Evolutionary conservation across 768 basidiomycete species (phyloP).

Genomic region (Termitomyces sp.): DNA sequence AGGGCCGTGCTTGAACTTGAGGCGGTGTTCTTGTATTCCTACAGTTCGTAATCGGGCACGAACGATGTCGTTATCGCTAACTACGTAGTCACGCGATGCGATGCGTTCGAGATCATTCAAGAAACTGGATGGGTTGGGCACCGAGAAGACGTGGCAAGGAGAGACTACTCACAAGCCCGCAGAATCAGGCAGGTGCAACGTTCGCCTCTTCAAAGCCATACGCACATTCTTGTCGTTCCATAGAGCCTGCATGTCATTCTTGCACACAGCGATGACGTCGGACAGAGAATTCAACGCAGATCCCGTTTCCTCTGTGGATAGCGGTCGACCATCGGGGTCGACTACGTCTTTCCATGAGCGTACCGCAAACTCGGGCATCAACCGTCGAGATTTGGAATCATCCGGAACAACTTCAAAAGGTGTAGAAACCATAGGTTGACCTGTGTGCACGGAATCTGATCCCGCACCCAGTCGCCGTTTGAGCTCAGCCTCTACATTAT

Average conservation of each 20-base stretch:
- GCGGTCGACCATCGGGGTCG: conserved; percentile 17
- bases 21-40: conserved; percentile 62
- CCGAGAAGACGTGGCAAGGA: neutral
- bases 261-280: conserved; percentile 51
- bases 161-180: conserved; percentile 54
- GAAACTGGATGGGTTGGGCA: conserved; percentile 38
- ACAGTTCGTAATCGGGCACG: conserved; percentile 65
- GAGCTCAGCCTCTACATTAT: conserved; percentile 56
- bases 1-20: conserved; percentile 41
- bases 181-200: conserved; percentile 52
- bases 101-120: conserved; percentile 65
- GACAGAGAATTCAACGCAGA: conserved; percentile 36
- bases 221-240: conserved; percentile 57
- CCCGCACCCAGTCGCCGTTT: conserved; percentile 53
- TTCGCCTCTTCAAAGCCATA: conserved; percentile 38
- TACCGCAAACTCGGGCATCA: conserved; percentile 42
- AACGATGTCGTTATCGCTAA: conserved; percentile 69
- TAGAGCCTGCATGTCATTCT: conserved; percentile 56
- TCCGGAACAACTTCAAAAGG: conserved; percentile 36
- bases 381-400: conserved; percentile 19
- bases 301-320: neutral
- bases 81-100: conserved; percentile 52
- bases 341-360: conserved; percentile 49
- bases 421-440: conserved; percentile 35
- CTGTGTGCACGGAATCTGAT: conserved; percentile 30